Conservation (phyloP, 2,329 filamentous ascomycete species). For the Salinomyces thailandicus region DNA sequence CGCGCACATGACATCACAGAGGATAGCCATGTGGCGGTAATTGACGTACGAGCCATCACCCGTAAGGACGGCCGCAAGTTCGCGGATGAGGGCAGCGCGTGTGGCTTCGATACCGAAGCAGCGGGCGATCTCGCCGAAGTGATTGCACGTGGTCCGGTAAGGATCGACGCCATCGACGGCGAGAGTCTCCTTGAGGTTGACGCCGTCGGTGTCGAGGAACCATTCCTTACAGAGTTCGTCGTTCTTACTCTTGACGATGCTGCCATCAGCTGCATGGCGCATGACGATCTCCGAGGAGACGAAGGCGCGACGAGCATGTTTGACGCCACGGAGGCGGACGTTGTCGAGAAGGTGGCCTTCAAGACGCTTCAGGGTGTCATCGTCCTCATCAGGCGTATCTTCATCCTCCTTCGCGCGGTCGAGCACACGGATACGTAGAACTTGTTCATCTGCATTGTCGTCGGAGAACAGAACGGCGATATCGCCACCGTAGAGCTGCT, state of each 20-base stretch:
- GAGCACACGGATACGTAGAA: slow-evolving; percentile 68
- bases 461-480: slow-evolving; percentile 93
- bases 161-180: slow-evolving; percentile 81
- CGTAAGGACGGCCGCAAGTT: slow-evolving; percentile 83
- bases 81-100: slow-evolving; percentile 72
- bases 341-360: slow-evolving; percentile 87
- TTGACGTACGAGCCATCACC: slow-evolving; percentile 99
- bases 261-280: slow-evolving; percentile 57
- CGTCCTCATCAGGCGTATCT: slow-evolving; percentile 68
- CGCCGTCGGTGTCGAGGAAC: slow-evolving; percentile 92
- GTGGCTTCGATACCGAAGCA: slow-evolving; percentile 96
- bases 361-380: slow-evolving; percentile 88
- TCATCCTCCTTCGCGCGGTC: slow-evolving; percentile 37
- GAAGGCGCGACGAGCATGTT: slow-evolving; percentile 83
- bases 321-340: slow-evolving; percentile 80
- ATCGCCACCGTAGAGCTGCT: slow-evolving; percentile 74
- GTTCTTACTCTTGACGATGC: slow-evolving; percentile 62
- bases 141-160: slow-evolving; percentile 81
- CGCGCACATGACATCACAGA: slow-evolving; percentile 97
- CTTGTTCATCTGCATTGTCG: slow-evolving; percentile 90
- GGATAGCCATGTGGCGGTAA: slow-evolving; percentile 86
- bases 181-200: slow-evolving; percentile 72
- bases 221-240: slow-evolving; percentile 75
- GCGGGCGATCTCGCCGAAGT: slow-evolving; percentile 86
- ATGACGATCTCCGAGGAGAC: slow-evolving; percentile 70